These are phyloP conservation scores for Ceratocystis harringtonii DNA, from an alignment of 2,329 filamentous ascomycete species.

Conservation along the genomic window DNA sequence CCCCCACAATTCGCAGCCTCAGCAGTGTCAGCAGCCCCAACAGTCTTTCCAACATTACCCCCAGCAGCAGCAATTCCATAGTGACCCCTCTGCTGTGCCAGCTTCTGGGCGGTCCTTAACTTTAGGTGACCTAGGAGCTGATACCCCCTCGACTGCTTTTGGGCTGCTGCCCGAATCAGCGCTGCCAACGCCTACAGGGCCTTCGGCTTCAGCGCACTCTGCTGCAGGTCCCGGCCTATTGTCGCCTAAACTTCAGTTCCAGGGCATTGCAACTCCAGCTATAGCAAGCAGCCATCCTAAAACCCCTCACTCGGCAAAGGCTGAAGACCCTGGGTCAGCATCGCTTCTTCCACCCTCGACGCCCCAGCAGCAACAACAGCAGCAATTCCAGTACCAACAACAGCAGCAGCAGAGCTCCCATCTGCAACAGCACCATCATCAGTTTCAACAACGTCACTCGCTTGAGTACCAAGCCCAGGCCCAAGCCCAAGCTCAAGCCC, in stretches of 20 bases:
- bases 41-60: constrained; percentile 22
- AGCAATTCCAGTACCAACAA: constrained; percentile 11
- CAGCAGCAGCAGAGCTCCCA: constrained; percentile 19
- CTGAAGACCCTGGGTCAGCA: neutral
- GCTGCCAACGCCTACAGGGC: neutral
- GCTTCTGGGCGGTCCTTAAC: neutral
- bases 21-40: constrained; percentile 21
- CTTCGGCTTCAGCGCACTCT: neutral
- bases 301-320: constrained; percentile 1
- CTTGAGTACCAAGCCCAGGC: constrained; percentile 13
- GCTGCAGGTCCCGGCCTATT: constrained; percentile 14
- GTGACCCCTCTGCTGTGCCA: neutral
- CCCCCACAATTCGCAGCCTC: neutral
- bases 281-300: constrained; percentile 14
- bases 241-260: constrained; percentile 12
- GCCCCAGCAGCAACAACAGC: neutral
- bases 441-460: constrained; percentile 19
- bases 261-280: neutral
- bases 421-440: constrained; percentile 20
- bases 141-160: neutral
- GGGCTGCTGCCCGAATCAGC: neutral
- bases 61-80: constrained; percentile 1
- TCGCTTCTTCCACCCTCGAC: constrained; percentile 1
- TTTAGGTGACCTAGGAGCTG: neutral
- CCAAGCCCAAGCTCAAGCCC: constrained; percentile 10